Evolutionary conservation across 306 rosid genomes (phyloP).

Genomic region (Glycine tomentella): DNA sequence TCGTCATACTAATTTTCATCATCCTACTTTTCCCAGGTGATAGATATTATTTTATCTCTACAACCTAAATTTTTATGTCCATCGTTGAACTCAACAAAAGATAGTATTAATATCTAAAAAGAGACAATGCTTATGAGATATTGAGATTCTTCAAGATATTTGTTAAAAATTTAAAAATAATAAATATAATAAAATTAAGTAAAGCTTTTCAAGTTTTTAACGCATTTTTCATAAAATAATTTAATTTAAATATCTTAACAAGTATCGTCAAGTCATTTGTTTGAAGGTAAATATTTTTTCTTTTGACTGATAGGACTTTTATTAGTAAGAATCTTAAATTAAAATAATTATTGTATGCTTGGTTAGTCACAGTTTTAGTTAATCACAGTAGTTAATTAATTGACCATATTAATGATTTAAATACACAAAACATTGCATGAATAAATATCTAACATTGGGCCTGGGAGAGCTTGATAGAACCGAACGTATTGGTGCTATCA

Average conservation of each 20-base stretch:
- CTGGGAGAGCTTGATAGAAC: background rate
- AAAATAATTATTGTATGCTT: too few species aligned
- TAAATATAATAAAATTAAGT: background rate
- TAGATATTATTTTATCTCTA: too few species aligned
- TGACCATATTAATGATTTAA: background rate
- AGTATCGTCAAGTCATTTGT: background rate
- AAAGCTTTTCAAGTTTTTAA: background rate
- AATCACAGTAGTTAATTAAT: background rate
- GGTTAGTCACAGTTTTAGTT: background rate
- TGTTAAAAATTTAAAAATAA: background rate
- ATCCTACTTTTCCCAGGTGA: background rate
- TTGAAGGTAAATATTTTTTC: too few species aligned
- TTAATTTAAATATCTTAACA: background rate
- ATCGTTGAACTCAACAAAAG: too few species aligned
- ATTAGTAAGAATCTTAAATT: too few species aligned
- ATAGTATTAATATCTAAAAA: too few species aligned
- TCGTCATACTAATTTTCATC: too few species aligned
- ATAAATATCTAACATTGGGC: constrained; percentile 9
- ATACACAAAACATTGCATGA: background rate
- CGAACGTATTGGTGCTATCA: background rate
- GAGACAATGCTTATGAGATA: too few species aligned
- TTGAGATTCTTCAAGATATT: too few species aligned
- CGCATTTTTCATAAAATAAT: background rate
- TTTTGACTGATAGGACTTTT: background rate
- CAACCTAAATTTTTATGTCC: too few species aligned